Evolutionary conservation across 495 filamentous ascomycete genomes (phyloP).

Genomic region (Apodospora peruviana): DNA sequence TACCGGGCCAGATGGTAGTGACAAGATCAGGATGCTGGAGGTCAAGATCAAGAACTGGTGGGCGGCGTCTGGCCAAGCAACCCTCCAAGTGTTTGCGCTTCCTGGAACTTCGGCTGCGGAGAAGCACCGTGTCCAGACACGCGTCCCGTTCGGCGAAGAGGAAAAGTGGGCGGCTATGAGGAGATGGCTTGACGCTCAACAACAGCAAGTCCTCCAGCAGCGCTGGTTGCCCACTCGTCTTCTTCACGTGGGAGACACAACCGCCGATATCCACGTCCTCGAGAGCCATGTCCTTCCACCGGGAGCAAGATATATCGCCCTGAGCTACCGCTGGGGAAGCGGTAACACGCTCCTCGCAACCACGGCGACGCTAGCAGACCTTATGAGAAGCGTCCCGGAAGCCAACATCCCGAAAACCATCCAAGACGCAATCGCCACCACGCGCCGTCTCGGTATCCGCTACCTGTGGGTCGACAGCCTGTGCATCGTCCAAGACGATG

Average conservation of each 20-base stretch:
- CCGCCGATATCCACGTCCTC: neutral
- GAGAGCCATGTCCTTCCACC: neutral
- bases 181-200: neutral
- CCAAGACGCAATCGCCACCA: constrained; percentile 18
- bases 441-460: constrained; percentile 8
- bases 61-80: neutral
- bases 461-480: constrained; percentile 23
- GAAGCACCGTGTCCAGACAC: neutral
- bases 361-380: neutral
- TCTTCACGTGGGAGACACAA: neutral
- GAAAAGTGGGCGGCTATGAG: neutral
- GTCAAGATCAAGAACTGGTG: neutral
- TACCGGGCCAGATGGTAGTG: neutral
- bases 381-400: constrained; percentile 2
- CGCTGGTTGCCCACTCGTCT: neutral
- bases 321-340: constrained; percentile 16
- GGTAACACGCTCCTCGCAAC: constrained; percentile 3
- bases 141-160: neutral
- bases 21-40: neutral
- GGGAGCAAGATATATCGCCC: constrained; percentile 2
- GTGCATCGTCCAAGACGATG: constrained; percentile 20
- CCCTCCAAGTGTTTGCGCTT: neutral
- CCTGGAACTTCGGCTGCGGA: neutral
- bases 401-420: constrained; percentile 12
- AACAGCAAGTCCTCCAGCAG: neutral